Conservation (phyloP, 1,139 yeast genomes). For the Suhomyces coccinellae region DNA sequence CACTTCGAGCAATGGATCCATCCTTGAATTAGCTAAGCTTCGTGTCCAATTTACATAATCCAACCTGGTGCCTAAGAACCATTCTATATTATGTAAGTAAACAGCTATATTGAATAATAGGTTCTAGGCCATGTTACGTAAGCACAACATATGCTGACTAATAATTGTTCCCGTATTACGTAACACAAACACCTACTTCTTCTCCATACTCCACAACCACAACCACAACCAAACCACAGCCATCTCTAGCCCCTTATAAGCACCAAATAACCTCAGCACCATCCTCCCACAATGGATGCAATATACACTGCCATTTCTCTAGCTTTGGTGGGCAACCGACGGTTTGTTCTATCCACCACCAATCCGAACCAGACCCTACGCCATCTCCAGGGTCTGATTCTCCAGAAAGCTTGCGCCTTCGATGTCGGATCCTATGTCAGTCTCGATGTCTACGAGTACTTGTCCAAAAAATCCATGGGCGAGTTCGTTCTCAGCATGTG, state of each 20-base stretch:
- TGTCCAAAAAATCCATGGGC: slow-evolving; percentile 7
- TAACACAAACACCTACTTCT: no score
- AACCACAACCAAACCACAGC: neutral
- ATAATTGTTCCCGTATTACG: no score
- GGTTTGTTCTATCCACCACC: slow-evolving; percentile 22
- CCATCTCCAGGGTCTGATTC: slow-evolving; percentile 6
- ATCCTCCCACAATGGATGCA: slow-evolving; percentile 23
- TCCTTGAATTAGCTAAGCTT: no score
- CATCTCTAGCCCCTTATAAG: neutral
- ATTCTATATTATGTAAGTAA: no score
- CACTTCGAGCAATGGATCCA: no score
- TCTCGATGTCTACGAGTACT: slow-evolving; percentile 20
- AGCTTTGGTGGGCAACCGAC: slow-evolving; percentile 23
- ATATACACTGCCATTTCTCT: slow-evolving; percentile 29
- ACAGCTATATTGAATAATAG: no score
- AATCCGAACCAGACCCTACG: slow-evolving; percentile 1
- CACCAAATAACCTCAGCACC: neutral
- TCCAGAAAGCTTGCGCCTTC: slow-evolving; percentile 11
- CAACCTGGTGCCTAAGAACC: no score
- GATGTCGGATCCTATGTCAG: slow-evolving; percentile 15
- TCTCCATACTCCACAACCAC: neutral
- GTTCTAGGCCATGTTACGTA: no score
- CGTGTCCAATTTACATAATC: no score
- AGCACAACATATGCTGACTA: no score
- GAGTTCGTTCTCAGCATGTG: slow-evolving; percentile 12